Evolutionary conservation across 2,329 filamentous ascomycete genomes (phyloP).

Genomic region (Phaeosphaeria sp.): DNA sequence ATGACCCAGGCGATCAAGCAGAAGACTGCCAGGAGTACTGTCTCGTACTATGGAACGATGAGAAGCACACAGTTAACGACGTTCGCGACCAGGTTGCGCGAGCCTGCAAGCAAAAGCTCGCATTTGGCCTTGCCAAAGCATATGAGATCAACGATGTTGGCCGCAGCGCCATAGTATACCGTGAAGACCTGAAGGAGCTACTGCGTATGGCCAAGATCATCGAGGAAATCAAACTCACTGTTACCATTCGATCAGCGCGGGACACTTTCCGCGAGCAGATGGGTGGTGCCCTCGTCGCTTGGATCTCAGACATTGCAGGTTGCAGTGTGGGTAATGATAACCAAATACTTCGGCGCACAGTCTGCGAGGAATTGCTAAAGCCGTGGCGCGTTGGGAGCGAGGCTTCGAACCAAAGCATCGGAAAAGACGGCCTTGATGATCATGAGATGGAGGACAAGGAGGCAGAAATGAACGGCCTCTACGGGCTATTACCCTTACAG

Average conservation of each 20-base stretch:
- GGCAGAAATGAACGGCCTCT: constrained; percentile 44
- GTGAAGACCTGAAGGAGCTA: constrained; percentile 73
- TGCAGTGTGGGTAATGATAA: constrained; percentile 84
- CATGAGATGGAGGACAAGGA: constrained; percentile 69
- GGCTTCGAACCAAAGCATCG: constrained; percentile 79
- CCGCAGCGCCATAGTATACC: constrained; percentile 81
- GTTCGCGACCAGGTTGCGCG: constrained; percentile 88
- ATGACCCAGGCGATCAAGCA: constrained; percentile 63
- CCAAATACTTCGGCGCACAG: constrained; percentile 76
- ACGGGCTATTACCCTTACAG: constrained; percentile 34
- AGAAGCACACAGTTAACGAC: constrained; percentile 95
- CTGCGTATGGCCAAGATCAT: constrained; percentile 82
- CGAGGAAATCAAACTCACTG: constrained; percentile 94
- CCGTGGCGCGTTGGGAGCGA: constrained; percentile 87
- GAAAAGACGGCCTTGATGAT: constrained; percentile 80
- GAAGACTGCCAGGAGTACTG: constrained; percentile 78
- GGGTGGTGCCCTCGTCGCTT: constrained; percentile 97
- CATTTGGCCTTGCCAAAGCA: constrained; percentile 75
- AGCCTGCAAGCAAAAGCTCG: constrained; percentile 76
- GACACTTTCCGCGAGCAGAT: constrained; percentile 98
- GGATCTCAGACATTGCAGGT: constrained; percentile 90
- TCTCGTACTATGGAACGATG: constrained; percentile 94
- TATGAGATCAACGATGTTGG: constrained; percentile 90
- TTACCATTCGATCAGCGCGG: constrained; percentile 89
- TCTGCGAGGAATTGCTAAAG: constrained; percentile 91